Evolutionary conservation across 768 basidiomycete species (phyloP), one percentile per base, ranked within the genome.

Genomic region (Leucosporidium scottii): DNA sequence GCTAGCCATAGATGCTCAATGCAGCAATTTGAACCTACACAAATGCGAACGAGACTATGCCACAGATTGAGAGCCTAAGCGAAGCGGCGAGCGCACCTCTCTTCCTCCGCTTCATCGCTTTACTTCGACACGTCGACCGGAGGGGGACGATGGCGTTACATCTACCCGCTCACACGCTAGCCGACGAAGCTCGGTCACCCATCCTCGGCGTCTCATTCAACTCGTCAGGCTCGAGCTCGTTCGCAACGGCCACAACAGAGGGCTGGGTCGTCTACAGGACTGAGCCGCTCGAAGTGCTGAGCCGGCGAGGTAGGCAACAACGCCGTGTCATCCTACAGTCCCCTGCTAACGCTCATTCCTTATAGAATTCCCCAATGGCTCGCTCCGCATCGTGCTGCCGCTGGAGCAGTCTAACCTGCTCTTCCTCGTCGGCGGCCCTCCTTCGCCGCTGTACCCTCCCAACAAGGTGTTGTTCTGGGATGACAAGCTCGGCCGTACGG

Each of bases 391-490:
- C 39, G 66, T 73, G 21, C 47, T 90, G 20, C 91, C 91, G 4
- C 80, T 90, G 64, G 90, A 93, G 75, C 83, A 86, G 17, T 86
- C 90, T 17, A 91, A 90, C 67, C 80, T 93, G 27, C 81, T 93
- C 59, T 91, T 92, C 78, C 85, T 93, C 57, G 82, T 92, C 63
- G 91, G 91, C 59, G 91, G 91, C 55, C 90, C 91, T 49, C 84
- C 86, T 63, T 91, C 89, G 77, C 91, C 91, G 36, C 83, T 87
- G 15, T 93, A 92, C 79, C 89, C 92, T 34, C 89, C 88, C 34
- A 93, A 93, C 79, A 93, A 94, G 80, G 89, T 93, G 62, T 82
- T 93, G 71, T 77, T 94, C 62, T 93, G 90, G 90, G 88, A 93
- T 78, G 91, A 91, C 79, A 83, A 49, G 48, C 54, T 56, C 5